Evolutionary conservation across 495 filamentous ascomycete species (phyloP).

Genomic region (Cercophora samala): DNA sequence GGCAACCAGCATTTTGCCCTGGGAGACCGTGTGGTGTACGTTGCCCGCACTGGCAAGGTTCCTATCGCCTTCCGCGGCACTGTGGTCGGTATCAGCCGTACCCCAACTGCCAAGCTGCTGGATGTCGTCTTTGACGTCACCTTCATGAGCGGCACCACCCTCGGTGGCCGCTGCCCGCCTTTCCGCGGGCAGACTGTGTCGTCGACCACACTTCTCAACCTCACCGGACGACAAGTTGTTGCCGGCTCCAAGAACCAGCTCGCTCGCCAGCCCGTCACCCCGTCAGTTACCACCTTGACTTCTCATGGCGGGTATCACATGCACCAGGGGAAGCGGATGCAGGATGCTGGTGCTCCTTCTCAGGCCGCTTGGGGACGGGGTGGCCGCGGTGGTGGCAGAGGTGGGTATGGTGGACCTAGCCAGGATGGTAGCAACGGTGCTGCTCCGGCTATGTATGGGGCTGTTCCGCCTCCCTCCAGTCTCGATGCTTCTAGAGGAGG

Average conservation of each 20-base stretch:
- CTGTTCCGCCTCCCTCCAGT: conserved; percentile 74
- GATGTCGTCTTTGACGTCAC: conserved; percentile 91
- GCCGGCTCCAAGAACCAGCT: conserved; percentile 65
- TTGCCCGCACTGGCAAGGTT: conserved; percentile 88
- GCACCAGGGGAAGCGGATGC: conserved; percentile 57
- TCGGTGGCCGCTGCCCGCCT: conserved; percentile 85
- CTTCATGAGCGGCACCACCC: conserved; percentile 93
- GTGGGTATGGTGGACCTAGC: conserved; percentile 16
- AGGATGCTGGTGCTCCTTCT: conserved; percentile 62
- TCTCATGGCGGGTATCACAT: conserved; percentile 57
- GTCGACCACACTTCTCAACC: conserved; percentile 76
- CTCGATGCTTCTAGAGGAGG: conserved; percentile 57
- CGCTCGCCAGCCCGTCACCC: conserved; percentile 53
- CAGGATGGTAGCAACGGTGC: conserved; percentile 16
- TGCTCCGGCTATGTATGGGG: conserved; percentile 52
- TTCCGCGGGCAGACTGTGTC: conserved; percentile 95
- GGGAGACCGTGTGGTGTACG: conserved; percentile 90
- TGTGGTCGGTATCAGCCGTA: conserved; percentile 85
- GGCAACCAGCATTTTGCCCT: conserved; percentile 79
- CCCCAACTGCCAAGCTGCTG: conserved; percentile 71
- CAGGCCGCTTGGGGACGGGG: conserved; percentile 67
- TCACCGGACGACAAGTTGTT: conserved; percentile 76
- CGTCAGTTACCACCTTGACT: conserved; percentile 58
- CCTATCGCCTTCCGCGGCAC: conserved; percentile 91
- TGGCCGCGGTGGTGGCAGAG: conserved; percentile 39